These are phyloP conservation scores for Pythium brassicae DNA, from an alignment of 352 stramenopile genomes.

Conservation along the genomic window DNA sequence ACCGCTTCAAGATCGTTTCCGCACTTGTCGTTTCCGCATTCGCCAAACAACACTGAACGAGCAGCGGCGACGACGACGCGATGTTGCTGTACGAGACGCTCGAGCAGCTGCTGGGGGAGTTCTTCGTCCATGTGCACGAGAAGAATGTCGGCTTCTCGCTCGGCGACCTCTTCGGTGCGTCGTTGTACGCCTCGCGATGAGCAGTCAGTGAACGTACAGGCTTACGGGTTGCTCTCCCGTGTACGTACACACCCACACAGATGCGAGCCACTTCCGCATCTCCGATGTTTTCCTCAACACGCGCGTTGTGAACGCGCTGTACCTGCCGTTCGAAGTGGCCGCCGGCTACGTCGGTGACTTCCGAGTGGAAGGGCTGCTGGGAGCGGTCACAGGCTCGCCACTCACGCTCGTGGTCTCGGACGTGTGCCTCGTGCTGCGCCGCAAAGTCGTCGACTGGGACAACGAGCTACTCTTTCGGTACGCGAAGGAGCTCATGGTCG, in stretches of 20 bases:
- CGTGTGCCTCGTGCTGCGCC: constrained; percentile 55
- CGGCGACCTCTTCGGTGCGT: constrained; percentile 66
- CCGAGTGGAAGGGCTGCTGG: constrained; percentile 57
- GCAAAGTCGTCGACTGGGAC: constrained; percentile 54
- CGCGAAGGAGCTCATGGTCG: constrained; percentile 54
- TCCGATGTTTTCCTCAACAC: constrained; percentile 62
- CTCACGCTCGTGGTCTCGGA: constrained; percentile 49
- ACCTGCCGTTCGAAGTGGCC: constrained; percentile 62
- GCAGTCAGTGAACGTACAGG: neutral
- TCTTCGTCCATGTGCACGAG: constrained; percentile 60
- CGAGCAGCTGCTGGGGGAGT: constrained; percentile 50
- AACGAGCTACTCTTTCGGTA: constrained; percentile 72
- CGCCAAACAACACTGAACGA: neutral
- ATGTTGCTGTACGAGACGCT: constrained; percentile 52
- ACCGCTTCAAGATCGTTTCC: neutral
- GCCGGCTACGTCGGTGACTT: constrained; percentile 65
- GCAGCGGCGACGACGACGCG: neutral
- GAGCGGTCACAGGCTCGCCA: constrained; percentile 49
- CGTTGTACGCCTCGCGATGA: neutral
- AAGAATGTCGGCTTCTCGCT: constrained; percentile 59
- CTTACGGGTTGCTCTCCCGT: neutral
- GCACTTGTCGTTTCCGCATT: too few relatives aligned
- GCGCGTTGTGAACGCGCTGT: constrained; percentile 55
- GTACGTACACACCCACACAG: constrained; percentile 10
- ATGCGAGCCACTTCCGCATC: constrained; percentile 62